phyloP scores from a whole-genome alignment of 129 eudicot genomes.

The Flaveria linearis region DNA sequence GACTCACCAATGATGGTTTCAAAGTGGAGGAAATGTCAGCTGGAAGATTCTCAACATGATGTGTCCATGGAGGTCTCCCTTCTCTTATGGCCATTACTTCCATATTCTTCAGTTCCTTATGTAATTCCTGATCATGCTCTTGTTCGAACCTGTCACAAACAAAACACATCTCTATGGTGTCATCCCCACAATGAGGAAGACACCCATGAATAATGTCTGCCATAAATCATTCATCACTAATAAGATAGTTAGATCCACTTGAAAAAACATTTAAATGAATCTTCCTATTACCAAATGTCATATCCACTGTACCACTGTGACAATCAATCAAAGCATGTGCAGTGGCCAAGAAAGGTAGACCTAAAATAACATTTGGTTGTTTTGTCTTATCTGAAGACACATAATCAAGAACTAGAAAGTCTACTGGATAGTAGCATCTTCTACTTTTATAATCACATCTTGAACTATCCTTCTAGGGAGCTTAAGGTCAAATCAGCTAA shows the following conservation, averaged over 20 bases:
- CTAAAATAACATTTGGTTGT: not conserved
- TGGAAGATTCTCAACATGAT: not conserved
- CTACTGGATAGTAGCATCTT: not conserved
- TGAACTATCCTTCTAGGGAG: not conserved
- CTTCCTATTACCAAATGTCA: no score
- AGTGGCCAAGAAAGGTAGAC: no score
- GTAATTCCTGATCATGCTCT: not conserved
- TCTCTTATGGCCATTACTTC: not conserved
- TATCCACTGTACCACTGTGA: no score
- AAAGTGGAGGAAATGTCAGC: not conserved
- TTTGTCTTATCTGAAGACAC: not conserved
- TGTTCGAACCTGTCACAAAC: not conserved
- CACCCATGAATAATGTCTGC: not conserved
- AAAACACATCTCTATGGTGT: not conserved
- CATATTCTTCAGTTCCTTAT: not conserved
- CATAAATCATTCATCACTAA: no score
- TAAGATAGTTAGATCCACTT: no score
- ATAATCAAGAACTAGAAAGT: not conserved
- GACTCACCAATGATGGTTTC: no score
- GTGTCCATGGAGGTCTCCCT: not conserved
- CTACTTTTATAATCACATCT: not conserved
- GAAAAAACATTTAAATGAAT: no score
- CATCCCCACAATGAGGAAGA: not conserved
- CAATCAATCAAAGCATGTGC: no score
- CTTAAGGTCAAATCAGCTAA: not conserved